phyloP scores from a whole-genome alignment of 2,329 filamentous ascomycete species.

The Karstenula rhodostoma region DNA sequence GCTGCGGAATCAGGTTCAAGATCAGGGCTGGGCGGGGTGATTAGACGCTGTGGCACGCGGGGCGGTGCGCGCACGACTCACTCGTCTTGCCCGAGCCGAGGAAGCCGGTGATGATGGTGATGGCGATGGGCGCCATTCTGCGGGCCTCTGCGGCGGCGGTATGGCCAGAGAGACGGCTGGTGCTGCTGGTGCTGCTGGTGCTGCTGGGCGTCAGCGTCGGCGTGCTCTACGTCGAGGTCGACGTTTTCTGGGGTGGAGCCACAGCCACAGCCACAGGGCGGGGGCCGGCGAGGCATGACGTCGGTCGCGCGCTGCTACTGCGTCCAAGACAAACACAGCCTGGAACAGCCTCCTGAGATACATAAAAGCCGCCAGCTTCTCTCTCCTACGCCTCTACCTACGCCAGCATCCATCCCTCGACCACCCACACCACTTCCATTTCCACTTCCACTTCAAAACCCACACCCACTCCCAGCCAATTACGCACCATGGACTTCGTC shows the following conservation, averaged over 20 bases:
- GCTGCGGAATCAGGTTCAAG: conserved; percentile 90
- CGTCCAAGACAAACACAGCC: conserved; percentile 18
- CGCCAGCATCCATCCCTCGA: conserved; percentile 11
- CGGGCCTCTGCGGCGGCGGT: no score
- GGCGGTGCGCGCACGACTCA: conserved; percentile 23
- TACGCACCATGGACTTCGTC: conserved; percentile 55
- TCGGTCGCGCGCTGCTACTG: conserved; percentile 10
- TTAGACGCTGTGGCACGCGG: conserved; percentile 16
- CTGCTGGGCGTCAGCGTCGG: no score
- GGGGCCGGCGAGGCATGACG: conserved; percentile 14
- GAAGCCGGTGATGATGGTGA: conserved; percentile 96
- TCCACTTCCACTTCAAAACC: background rate
- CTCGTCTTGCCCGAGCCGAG: conserved; percentile 94
- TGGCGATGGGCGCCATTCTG: conserved; percentile 66
- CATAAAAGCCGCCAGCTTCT: conserved; percentile 25
- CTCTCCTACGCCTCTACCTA: conserved; percentile 8
- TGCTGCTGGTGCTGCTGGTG: no score
- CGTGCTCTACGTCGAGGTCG: no score
- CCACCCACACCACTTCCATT: background rate
- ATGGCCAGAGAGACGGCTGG: no score
- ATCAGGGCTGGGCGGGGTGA: conserved; percentile 67
- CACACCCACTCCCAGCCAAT: conserved; percentile 13
- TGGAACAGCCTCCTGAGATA: background rate
- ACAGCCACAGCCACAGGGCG: conserved; percentile 1
- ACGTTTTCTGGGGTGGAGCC: no score